Evolutionary conservation across 768 basidiomycete genomes (phyloP), one percentile per base, ranked within the genome.

Genomic region (Rhodotorula babjevae): DNA sequence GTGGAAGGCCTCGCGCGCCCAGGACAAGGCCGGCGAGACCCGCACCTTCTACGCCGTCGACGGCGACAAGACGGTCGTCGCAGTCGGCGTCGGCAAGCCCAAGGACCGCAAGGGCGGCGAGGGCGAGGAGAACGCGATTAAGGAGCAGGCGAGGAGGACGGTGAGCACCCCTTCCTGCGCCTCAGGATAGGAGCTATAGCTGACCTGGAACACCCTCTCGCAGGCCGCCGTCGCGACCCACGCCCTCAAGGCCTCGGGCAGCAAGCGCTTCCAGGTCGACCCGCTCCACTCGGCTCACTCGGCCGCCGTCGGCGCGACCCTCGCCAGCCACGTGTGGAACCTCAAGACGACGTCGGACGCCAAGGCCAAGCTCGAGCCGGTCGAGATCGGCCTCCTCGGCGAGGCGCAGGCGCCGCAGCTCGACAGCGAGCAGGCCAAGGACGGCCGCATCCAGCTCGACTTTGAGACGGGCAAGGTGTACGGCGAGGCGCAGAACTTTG

Each of bases 141-240:
- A 67, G 61, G 73, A 77, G 65, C 68, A 69, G 46, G 47, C 67
- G 0, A 21, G 72, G 8, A 46, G 59, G 47, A 49, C 62, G 14
- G 68, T 59, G 42, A 46, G 19, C 27, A n/a, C n/a, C n/a, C n/a
- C n/a, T n/a, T n/a, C n/a, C n/a, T n/a, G n/a, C n/a, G n/a, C n/a
- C n/a, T n/a, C n/a, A n/a, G n/a, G n/a, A n/a, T n/a, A n/a, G 14
- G 21, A 12, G 21, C 4, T 23, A 29, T 50, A 31, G 21, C 50
- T 89, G 16, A 87, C 47, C 82, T 89, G 15, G 88, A 9, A 27
- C 21, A 19, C 7, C 10, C 10, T 7, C 88, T 0, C 86, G 77
- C 85, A 89, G 18, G 85, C 92, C 23, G 91, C 88, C 18, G 86
- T 84, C 62, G 89, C 87, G 12, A 86, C 92, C 56, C 90, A 89